Conservation (phyloP, 1,284 basidiomycete species). For the Malassezia vespertilionis region DNA sequence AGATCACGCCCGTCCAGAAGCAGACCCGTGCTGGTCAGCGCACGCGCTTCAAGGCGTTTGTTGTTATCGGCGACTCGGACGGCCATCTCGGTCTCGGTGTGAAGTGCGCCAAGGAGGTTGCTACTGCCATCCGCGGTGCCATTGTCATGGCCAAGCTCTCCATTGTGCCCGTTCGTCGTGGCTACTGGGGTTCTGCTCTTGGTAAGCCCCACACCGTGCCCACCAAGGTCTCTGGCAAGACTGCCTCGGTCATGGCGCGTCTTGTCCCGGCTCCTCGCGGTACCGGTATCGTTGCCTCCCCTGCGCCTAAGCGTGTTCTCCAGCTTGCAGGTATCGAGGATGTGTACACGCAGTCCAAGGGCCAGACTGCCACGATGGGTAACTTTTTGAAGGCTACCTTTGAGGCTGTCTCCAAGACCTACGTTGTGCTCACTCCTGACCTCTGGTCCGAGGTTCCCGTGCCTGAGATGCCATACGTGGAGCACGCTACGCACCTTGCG, state of each 20-base stretch:
- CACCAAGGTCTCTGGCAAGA: conserved; percentile 95
- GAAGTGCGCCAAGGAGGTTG: conserved; percentile 99
- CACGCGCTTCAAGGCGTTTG: conserved; percentile 99
- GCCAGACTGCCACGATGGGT: conserved; percentile 97
- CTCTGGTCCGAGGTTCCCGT: conserved; percentile 84
- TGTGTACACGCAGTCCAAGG: conserved; percentile 84
- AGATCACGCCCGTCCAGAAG: conserved; percentile 99
- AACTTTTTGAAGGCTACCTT: conserved; percentile 99
- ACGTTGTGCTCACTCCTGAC: conserved; percentile 92
- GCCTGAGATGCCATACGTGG: conserved; percentile 52
- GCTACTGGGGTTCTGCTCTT: conserved; percentile 76
- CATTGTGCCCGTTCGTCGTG: conserved; percentile 88
- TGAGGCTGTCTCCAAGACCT: conserved; percentile 92
- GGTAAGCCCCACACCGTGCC: conserved; percentile 99
- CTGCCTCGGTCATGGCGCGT: conserved; percentile 98
- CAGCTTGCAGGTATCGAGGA: conserved; percentile 97
- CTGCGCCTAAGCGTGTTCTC: conserved; percentile 88
- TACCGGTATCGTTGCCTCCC: conserved; percentile 98
- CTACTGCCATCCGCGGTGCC: conserved; percentile 95
- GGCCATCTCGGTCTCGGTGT: conserved; percentile 98
- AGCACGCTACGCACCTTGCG: conserved; percentile 43
- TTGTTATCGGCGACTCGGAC: conserved; percentile 88
- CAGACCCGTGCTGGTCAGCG: conserved; percentile 99
- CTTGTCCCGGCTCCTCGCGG: conserved; percentile 94
- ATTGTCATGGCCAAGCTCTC: conserved; percentile 94